Base-by-base conservation (phyloP, 2,329 filamentous ascomycete species). In the Zarea fungicola region DNA sequence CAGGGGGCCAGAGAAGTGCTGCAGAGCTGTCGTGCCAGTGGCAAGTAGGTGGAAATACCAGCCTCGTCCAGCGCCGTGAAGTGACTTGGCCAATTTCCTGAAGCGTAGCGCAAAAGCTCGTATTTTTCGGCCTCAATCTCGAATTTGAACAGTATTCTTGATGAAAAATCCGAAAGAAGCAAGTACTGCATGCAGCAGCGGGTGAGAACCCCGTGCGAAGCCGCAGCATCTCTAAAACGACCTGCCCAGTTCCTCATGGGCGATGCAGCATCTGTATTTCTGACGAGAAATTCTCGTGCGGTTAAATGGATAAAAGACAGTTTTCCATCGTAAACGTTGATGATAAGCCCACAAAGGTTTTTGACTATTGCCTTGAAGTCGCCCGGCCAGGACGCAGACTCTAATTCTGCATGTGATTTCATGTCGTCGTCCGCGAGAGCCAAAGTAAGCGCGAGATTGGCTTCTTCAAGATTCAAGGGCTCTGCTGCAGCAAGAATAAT, bases 291-390 rank as follows among this genome's bases (percentile, higher is more conserved):
- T 19, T 48, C 36, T 18, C 19, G 25, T 6, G 45, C 45, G 3
- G 45, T 48, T 21, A 48, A 35, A 25, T 48, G 45, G 11, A 48
- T 48, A 25, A 48, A 48, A 7, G 21, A 48, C 6, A 48, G 25
- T 18, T 16, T 23, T 2, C 25, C 23, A 23, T 48, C 28, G 9
- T 48, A 32, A 3, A 42, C 28, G n/a, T 21, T 19, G 26, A 48
- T 18, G 2, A 48, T 3, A 13, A 41, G 28, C 13, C 45, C 36
- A n/a, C 25, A 25, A 6, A 48, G 13, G 28, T 42, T 42, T 19
- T 31, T 40, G 8, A 41, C 37, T 1, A 25, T 19, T 3, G 18
- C 9, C 26, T 25, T n/a, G 39, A 48, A 42, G 3, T 34, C 16
- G 1, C 6, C 5, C 6, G 9, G 18, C 21, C 28, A 42, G 11